Base-by-base conservation (phyloP, 345 rosid species). In the Camelina laxa region DNA sequence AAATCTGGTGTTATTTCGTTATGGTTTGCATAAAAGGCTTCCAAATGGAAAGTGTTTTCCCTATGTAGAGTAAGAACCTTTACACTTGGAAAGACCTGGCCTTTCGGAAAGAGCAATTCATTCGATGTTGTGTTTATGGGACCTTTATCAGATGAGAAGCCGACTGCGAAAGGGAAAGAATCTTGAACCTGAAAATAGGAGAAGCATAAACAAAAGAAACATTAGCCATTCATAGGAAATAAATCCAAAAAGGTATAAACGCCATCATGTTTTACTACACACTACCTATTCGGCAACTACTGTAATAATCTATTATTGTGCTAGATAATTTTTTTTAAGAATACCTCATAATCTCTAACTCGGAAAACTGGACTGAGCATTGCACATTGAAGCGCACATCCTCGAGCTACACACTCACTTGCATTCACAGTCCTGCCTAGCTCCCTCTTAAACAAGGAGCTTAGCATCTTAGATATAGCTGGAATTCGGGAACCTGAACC, bases 361-460 rank as follows among this genome's bases (percentile, higher is more conserved):
- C 86, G 82, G 14, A 81, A 86, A 72, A 79, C 36, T 48, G 93
- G 89, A 74, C 91, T 85, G 49, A 88, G 88, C 87, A 88, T 87
- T 65, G 93, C 91, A 73, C 93, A 87, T 45, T 88, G 91, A 68
- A 88, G 85, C 41, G 93, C 91, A 81, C 93, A 88, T 49, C 91
- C 91, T 44, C 85, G 86, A 31, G 88, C 87, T 30, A 86, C 91
- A 19, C 89, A 88, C 80, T 88, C 93, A 65, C 89, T 88, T 6
- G 88, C 90, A 70, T 86, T 86, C 56, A 88, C 78, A 31, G 84
- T 88, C 61, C 92, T 86, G 60, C 90, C 80, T 55, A 89, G 87
- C 77, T 88, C 89, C 61, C 68, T 85, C 42, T 76, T 74, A 74
- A 86, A 88, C 45, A 85, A 24, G 4, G 81, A 76, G 73, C 83